Evolutionary conservation across 371 early-diverging fungal genomes (phyloP).

Genomic region (Cokeromyces recurvatus): DNA sequence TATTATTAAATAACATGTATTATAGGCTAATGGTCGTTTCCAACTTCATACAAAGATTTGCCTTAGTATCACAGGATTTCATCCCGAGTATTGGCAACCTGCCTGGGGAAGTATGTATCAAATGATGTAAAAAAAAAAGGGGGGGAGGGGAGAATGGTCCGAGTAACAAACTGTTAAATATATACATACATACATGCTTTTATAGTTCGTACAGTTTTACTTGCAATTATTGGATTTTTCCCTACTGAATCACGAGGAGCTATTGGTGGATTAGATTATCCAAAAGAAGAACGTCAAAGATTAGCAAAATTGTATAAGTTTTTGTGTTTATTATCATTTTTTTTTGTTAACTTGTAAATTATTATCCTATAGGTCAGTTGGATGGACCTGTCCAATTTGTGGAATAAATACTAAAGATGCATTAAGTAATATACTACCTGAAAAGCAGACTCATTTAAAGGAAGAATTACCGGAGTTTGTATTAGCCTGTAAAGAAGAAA

Average conservation of each 20-base stretch:
- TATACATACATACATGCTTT: not conserved
- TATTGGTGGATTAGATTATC: slow-evolving; percentile 79
- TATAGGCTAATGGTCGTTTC: slow-evolving; percentile 85
- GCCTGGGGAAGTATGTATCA: slow-evolving; percentile 77
- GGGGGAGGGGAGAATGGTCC: too few relatives aligned
- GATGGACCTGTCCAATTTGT: slow-evolving; percentile 30
- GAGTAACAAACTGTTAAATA: not conserved
- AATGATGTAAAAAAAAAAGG: not conserved
- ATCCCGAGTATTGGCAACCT: slow-evolving; percentile 94
- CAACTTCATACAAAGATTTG: slow-evolving; percentile 90
- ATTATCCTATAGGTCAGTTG: slow-evolving; percentile 14
- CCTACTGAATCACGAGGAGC: slow-evolving; percentile 75
- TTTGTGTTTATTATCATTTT: not conserved
- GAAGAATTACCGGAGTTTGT: slow-evolving; percentile 21
- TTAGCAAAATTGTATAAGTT: slow-evolving; percentile 55
- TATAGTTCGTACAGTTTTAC: slow-evolving; percentile 76
- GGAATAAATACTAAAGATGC: slow-evolving; percentile 16
- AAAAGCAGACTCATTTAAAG: not conserved
- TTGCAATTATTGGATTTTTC: slow-evolving; percentile 80
- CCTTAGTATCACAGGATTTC: slow-evolving; percentile 86
- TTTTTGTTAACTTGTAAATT: not conserved
- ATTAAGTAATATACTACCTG: slow-evolving; percentile 18
- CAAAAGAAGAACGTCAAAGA: slow-evolving; percentile 58
- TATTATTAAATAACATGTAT: too few relatives aligned
- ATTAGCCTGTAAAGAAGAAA: slow-evolving; percentile 12